Percentiles rank a stretch among this genome's conserved stretches.
Conservation (phyloP, 2,329 filamentous ascomycete species). For the Fusarium brachygibbosum region DNA sequence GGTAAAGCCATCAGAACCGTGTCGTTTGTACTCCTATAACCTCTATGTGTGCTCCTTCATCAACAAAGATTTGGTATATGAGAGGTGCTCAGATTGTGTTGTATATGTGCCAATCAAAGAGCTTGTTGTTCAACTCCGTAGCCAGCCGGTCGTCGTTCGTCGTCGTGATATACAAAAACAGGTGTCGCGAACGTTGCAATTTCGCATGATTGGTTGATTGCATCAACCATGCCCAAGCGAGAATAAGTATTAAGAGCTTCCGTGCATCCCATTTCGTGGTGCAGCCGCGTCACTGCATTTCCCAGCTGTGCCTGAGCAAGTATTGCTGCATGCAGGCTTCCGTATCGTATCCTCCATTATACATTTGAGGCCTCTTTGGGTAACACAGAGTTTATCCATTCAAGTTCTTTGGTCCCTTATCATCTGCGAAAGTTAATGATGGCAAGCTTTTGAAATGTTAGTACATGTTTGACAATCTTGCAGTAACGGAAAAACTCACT, state of each 20-base stretch:
- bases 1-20: constrained; percentile 32
- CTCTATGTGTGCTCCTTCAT: constrained; percentile 48
- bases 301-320: constrained; percentile 4
- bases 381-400: not conserved
- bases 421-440: constrained; percentile 65
- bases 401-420: constrained; percentile 1
- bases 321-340: constrained; percentile 8
- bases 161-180: constrained; percentile 48
- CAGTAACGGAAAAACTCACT: constrained; percentile 60
- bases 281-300: constrained; percentile 17
- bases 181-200: constrained; percentile 20
- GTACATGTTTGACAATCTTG: not conserved
- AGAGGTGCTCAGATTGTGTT: constrained; percentile 32
- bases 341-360: constrained; percentile 5
- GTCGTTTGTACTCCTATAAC: constrained; percentile 47
- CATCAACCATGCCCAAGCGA: constrained; percentile 22
- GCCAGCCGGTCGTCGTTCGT: constrained; percentile 44
- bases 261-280: constrained; percentile 14
- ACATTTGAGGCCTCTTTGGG: not conserved
- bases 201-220: constrained; percentile 7
- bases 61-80: constrained; percentile 44
- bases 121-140: constrained; percentile 30
- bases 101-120: constrained; percentile 41
- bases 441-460: constrained; percentile 57
- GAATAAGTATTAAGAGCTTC: constrained; percentile 40